Evolutionary conservation across 441 rosid genomes (phyloP), one percentile per base, ranked within the genome.

Genomic region (Pelargonium exstipulatum): DNA sequence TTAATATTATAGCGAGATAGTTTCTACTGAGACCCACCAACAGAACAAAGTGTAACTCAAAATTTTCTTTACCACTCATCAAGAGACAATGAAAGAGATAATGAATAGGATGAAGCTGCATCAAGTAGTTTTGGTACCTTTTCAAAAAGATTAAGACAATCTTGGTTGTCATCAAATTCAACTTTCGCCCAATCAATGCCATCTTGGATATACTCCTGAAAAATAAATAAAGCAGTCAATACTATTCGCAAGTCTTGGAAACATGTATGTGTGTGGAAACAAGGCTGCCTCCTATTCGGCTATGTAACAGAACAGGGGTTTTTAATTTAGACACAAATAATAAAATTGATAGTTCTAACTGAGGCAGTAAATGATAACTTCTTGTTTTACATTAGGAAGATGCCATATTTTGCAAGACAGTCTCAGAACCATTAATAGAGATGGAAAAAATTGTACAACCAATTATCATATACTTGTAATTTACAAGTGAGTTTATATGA

Each of bases 101-200:
- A 32, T 62, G 17, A 37, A 49, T 20, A 10, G 9, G 40, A 57
- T 68, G 72, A 24, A 40, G 49, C 55, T 37, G 35, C 37, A 20
- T 79, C 43, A 26, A 35, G 35, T 17, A 24, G 46, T 62, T 26
- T 71, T 58, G 32, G 7, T 83, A 95, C 98, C 97, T 92, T 89
- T 81, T 95, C 99, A 79, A 95, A 95, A 73, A 95, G 99, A 83
- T 88, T 87, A 76, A 95, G 99, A 78, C 99, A 95, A 73, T 87
- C 91, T 78, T 95, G 96, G 77, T 95, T 95, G 81, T 95, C 97
- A 75, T 95, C 99, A 82, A 95, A 95, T 67, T 95, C 98, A 81
- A 92, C 97, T 80, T 84, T 90, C 17, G 97, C 80, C 99, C 99
- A 92, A 75, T 95, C 99, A 84, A 95, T 95, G 68, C 99, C 99